phyloP scores from a whole-genome alignment of 176 grass and related monocot genomes.

The Zea luxurians region DNA sequence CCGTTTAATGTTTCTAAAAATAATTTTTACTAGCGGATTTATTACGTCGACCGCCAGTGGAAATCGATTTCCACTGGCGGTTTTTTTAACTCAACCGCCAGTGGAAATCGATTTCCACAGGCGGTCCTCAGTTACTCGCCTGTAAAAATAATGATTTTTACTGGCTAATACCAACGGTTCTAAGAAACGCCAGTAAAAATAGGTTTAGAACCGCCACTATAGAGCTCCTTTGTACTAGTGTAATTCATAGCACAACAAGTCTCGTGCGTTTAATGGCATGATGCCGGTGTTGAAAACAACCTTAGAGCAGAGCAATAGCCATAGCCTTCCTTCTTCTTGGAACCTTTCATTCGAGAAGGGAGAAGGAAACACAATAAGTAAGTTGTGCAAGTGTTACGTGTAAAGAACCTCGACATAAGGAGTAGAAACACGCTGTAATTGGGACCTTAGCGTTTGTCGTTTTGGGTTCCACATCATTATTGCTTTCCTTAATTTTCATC shows the following conservation, averaged over 20 bases:
- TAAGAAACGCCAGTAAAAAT: too few relatives aligned
- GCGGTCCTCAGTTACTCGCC: too few relatives aligned
- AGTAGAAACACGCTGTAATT: neutral
- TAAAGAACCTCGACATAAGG: conserved; percentile 14
- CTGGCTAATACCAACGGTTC: too few relatives aligned
- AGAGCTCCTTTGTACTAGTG: too few relatives aligned
- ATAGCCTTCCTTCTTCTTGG: neutral
- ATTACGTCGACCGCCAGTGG: too few relatives aligned
- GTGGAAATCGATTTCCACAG: too few relatives aligned
- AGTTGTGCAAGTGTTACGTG: neutral
- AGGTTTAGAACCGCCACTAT: too few relatives aligned
- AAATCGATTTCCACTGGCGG: too few relatives aligned
- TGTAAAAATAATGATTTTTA: too few relatives aligned
- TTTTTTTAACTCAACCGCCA: too few relatives aligned
- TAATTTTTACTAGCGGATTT: too few relatives aligned
- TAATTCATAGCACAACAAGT: conserved; percentile 7
- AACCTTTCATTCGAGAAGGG: neutral
- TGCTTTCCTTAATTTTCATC: neutral
- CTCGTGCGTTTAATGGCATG: conserved; percentile 14
- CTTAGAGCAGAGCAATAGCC: neutral
- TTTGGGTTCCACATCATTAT: neutral
- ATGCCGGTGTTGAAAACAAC: conserved; percentile 28
- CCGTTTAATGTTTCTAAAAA: too few relatives aligned
- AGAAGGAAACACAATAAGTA: neutral
- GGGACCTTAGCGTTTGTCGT: neutral